Base-by-base conservation (phyloP, 2,329 filamentous ascomycete genomes). In the Fusarium armeniacum region DNA sequence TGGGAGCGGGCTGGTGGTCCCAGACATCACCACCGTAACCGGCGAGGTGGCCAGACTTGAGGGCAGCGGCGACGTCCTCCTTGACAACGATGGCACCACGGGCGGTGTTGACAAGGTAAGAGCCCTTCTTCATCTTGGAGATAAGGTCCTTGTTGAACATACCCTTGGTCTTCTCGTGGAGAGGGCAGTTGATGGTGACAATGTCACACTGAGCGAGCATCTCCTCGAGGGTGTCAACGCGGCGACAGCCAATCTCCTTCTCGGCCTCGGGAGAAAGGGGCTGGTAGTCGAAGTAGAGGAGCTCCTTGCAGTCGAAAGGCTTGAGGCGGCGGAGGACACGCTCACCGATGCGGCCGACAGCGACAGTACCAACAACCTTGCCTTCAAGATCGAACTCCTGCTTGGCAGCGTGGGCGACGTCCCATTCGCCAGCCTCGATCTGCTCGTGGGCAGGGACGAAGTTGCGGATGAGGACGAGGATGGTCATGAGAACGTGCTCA, bases 261-360 rank as follows among this genome's bases (percentile, higher is more conserved):
- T 98, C 94, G 76, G 90, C 86, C 86, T 97, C 94, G 65, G 93
- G 78, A 65, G 84, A 87, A 72, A 99, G 87, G 54, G 95, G 94
- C 88, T 99, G 96, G 91, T 99, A 99, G 86, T 99, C 96, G 81
- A 93, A 98, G 92, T 99, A 99, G 71, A 98, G 89, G 52, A 99
- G 89, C 88, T 98, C 95, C 91, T 97, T 97, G 93, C 96, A 99
- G 87, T 97, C 95, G 80, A 99, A 99, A 73, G 94, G 86, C 90
- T 97, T 97, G 77, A 99, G 91, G 73, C 96, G 91, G 82, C 95
- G 92, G 76, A 99, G 90, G 62, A 99, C 96, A 84, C 96, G 94
- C 90, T 98, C 94, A 78, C 96, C 96, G 77, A 99, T 99, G 81
- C 96, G 93, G 81, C 96, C 96, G 69, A 98, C 94, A 78, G 93